A percentile compares a stretch with the other conserved stretches of the same genome.
These are phyloP conservation scores for Penicillium fuscoglaucum DNA, from an alignment of 2,329 filamentous ascomycete species.

Conservation along the genomic window DNA sequence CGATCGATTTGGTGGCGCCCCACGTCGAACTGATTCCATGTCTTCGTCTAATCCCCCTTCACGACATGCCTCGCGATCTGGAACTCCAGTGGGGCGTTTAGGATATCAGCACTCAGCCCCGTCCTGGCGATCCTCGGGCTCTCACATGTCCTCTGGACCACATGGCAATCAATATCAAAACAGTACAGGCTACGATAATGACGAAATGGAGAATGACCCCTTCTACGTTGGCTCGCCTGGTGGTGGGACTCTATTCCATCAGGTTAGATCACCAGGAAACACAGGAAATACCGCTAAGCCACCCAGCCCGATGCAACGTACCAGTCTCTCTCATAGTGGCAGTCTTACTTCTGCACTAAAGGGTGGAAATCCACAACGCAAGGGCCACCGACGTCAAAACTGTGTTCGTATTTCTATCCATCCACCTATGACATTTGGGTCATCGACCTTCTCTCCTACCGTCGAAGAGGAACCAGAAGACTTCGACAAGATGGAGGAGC, in stretches of 20 bases:
- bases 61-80: constrained; percentile 22
- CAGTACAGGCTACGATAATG: constrained; percentile 23
- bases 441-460: constrained; percentile 36
- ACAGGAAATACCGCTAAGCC: constrained; percentile 16
- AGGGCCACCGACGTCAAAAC: constrained; percentile 45
- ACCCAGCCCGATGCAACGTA: constrained; percentile 25
- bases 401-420: constrained; percentile 46
- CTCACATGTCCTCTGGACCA: constrained; percentile 21
- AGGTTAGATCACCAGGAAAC: constrained; percentile 22
- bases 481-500: constrained; percentile 33
- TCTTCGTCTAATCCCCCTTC: constrained; percentile 23
- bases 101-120: constrained; percentile 4
- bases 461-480: constrained; percentile 40
- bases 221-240: constrained; percentile 26
- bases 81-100: constrained; percentile 10
- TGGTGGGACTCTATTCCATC: constrained; percentile 20
- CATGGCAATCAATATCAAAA: constrained; percentile 30
- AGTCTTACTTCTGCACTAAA: constrained; percentile 37
- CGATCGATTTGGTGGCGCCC: constrained; percentile 27
- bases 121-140: constrained; percentile 15
- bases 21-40: constrained; percentile 35
- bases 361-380: constrained; percentile 34
- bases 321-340: constrained; percentile 23
- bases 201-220: constrained; percentile 28
- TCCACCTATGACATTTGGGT: constrained; percentile 37